Base-by-base conservation (phyloP, 2,329 filamentous ascomycete species). In the Talaromyces islandicus region DNA sequence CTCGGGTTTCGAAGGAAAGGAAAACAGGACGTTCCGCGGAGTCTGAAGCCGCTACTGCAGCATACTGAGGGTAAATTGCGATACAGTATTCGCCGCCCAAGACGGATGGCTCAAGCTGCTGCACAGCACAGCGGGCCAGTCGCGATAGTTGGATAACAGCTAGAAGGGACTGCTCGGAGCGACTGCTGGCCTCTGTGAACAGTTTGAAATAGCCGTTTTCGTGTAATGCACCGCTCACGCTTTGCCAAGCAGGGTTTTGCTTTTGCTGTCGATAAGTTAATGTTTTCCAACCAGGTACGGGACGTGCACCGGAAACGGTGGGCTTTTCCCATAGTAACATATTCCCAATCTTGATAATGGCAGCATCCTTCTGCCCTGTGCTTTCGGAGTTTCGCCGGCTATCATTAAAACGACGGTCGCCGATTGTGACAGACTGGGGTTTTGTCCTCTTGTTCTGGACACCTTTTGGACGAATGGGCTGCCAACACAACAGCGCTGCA, bases 121-220 rank as follows among this genome's bases (percentile, higher is more conserved):
- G 94, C 57, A 99, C 88, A 9, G 93, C 91, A 71, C 89, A 94
- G 58, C 94, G 85, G 19, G 92, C 94, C 7, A 99, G 81, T 68
- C 96, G 91, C 12, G 91, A 90, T 5, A 99, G 81, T 68, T 96
- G 91, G 57, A 97, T 89, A 53, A 92, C 85, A 29, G 90, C 89
- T 17, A 97, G 81, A 9, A 95, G 81, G 0, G 87, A 86, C 53
- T 89, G 87, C 66, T 96, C 92, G 14, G 35, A 38, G 17, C 35
- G 35, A 14, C 17, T 17, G 35, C 35, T 38, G 59, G 89, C 88
- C 68, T 97, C 93, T 1, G 89, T 89, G 73, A 94, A 88, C 11
- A 99, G 83, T 69, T 93, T 96, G 71, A 99, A 88, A 70, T 95
- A 91, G 60, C 94, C 94, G 67, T 96, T 96, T 70, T 97, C 94